Percentiles rank a stretch among this genome's conserved stretches.
Conservation (phyloP, 257 asterid genomes). For the Cinchona pubescens region DNA sequence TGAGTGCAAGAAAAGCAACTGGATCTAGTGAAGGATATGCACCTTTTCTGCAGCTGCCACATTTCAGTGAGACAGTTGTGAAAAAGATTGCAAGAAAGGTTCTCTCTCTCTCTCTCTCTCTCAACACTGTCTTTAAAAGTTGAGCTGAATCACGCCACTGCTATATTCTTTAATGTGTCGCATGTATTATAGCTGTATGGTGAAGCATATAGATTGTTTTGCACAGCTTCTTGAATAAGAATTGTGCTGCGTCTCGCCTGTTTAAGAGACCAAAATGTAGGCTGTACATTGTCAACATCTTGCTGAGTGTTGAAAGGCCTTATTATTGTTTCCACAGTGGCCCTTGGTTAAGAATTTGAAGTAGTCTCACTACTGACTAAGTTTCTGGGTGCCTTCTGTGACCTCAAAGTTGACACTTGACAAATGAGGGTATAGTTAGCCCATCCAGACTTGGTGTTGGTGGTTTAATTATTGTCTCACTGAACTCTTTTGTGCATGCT, state of each 20-base stretch:
- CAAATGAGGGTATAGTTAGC: background rate
- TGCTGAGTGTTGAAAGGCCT: background rate
- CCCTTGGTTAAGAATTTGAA: background rate
- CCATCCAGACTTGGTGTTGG: background rate
- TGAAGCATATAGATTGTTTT: background rate
- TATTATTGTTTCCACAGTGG: background rate
- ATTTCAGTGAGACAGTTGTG: slow-evolving; percentile 79
- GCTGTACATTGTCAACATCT: background rate
- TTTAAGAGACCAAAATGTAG: background rate
- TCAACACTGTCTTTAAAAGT: background rate
- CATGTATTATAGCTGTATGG: background rate
- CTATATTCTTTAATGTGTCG: background rate
- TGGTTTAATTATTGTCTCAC: background rate
- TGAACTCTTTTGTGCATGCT: background rate
- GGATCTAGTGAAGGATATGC: slow-evolving; percentile 87
- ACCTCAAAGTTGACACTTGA: background rate
- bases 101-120: slow-evolving; percentile 18
- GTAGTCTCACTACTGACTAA: background rate
- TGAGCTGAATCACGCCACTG: background rate
- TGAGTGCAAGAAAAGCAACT: slow-evolving; percentile 78
- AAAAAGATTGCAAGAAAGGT: slow-evolving; percentile 96
- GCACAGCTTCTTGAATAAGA: background rate
- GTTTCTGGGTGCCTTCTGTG: background rate
- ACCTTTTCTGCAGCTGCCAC: slow-evolving; percentile 95
- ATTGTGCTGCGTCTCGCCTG: background rate